phyloP scores from a whole-genome alignment of 2,329 filamentous ascomycete species.

The Coniochaeta sp. region DNA sequence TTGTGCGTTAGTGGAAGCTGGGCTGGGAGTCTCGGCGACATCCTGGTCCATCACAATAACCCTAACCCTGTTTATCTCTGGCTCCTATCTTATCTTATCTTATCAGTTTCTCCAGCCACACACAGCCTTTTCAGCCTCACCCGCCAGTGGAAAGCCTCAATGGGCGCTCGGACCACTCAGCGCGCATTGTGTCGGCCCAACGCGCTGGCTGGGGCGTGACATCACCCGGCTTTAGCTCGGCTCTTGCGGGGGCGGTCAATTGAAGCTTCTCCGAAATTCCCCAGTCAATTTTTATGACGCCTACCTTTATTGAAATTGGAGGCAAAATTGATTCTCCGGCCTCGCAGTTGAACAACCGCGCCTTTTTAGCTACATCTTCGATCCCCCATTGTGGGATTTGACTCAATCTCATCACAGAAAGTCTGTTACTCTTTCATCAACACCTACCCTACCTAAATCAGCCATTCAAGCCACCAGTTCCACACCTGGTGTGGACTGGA shows the following conservation, averaged over 20 bases:
- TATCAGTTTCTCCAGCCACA: background rate
- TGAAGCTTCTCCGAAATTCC: background rate
- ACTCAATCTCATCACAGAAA: background rate
- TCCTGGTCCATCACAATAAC: too few species aligned
- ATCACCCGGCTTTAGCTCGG: background rate
- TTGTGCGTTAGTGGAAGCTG: background rate
- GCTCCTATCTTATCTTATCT: background rate
- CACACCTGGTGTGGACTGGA: constrained; percentile 6
- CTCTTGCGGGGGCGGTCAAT: background rate
- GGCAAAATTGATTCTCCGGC: background rate
- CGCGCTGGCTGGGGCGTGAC: background rate
- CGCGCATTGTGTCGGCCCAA: background rate
- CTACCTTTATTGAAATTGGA: background rate
- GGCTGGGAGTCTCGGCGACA: background rate
- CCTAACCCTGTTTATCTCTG: too few species aligned
- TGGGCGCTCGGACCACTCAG: background rate
- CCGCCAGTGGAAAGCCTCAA: too few species aligned
- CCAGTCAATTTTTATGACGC: background rate
- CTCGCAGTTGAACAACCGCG: background rate
- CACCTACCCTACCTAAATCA: background rate
- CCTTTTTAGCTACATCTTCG: background rate
- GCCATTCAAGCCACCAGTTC: constrained; percentile 4
- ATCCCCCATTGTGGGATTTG: background rate
- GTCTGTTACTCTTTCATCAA: background rate
- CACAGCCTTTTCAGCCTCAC: background rate